A percentile compares a stretch with the other conserved stretches of the same genome.
These are phyloP conservation scores for Colletotrichum scovillei DNA, from an alignment of 2,329 filamentous ascomycete species.

Conservation along the genomic window DNA sequence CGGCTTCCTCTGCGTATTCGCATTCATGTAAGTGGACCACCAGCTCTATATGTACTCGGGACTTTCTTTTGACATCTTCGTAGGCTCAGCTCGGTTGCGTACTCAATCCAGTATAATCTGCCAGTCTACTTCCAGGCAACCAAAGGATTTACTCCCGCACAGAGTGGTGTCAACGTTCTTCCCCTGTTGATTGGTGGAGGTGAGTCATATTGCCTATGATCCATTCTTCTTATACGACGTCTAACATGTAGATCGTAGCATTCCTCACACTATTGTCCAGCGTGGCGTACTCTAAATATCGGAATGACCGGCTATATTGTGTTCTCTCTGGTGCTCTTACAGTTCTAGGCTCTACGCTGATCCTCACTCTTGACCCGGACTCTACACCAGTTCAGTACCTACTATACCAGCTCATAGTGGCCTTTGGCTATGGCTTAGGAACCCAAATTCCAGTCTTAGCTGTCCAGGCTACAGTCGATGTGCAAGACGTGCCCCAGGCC, in stretches of 20 bases:
- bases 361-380: neutral
- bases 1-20: neutral
- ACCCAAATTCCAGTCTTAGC: neutral
- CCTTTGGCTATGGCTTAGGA: neutral
- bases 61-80: too few relatives aligned
- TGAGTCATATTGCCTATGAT: neutral
- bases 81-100: neutral
- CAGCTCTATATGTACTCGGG: too few relatives aligned
- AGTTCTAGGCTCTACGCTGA: neutral
- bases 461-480: neutral
- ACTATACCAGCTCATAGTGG: neutral
- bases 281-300: constrained; percentile 1
- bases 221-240: neutral
- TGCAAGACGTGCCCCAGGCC: neutral
- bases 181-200: neutral
- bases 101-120: constrained; percentile 45
- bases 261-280: neutral
- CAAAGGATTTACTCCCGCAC: constrained; percentile 40
- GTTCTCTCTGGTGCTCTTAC: neutral
- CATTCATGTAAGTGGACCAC: neutral
- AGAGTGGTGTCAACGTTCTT: neutral
- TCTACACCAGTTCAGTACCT: neutral
- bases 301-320: neutral
- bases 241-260: neutral
- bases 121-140: constrained; percentile 60